Evolutionary conservation across 352 stramenopile species (phyloP).

Genomic region (Hyaloperonospora brassicae): DNA sequence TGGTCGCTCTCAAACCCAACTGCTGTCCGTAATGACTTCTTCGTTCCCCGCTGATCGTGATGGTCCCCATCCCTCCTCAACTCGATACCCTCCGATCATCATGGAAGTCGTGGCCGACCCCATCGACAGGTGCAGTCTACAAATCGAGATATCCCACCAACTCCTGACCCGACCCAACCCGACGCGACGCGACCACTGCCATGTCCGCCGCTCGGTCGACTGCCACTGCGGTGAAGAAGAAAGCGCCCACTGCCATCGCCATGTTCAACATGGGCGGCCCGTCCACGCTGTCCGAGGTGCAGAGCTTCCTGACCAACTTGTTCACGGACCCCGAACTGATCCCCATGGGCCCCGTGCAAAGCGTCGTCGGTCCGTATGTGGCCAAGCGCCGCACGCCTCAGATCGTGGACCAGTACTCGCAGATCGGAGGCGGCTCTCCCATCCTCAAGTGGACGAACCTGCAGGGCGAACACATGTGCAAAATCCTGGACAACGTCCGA

Average conservation of each 20-base stretch:
- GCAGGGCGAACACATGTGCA: conserved; percentile 88
- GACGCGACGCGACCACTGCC: no score
- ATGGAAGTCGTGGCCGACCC: no score
- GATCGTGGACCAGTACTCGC: conserved; percentile 92
- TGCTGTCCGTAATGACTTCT: no score
- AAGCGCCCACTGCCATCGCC: conserved; percentile 57
- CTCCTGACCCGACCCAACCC: no score
- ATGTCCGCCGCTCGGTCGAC: conserved; percentile 22
- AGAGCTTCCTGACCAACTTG: conserved; percentile 97
- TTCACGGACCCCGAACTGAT: conserved; percentile 99
- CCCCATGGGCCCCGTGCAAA: conserved; percentile 88
- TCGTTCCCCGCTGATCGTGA: no score
- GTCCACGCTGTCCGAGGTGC: conserved; percentile 90
- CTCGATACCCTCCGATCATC: no score
- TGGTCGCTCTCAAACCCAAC: no score
- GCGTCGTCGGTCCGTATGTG: conserved; percentile 70
- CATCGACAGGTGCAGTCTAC: no score
- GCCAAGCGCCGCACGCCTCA: conserved; percentile 89
- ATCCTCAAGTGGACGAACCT: conserved; percentile 95
- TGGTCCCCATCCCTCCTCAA: no score
- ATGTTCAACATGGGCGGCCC: conserved; percentile 98
- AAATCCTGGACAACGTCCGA: conserved; percentile 85
- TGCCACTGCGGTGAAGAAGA: conserved; percentile 24
- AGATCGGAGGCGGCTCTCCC: conserved; percentile 95
- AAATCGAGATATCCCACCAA: no score